A percentile compares a stretch with the other conserved stretches of the same genome.
These are phyloP conservation scores for Sporothrix brunneoviolacea DNA, from an alignment of 2,329 filamentous ascomycete species.

Conservation along the genomic window DNA sequence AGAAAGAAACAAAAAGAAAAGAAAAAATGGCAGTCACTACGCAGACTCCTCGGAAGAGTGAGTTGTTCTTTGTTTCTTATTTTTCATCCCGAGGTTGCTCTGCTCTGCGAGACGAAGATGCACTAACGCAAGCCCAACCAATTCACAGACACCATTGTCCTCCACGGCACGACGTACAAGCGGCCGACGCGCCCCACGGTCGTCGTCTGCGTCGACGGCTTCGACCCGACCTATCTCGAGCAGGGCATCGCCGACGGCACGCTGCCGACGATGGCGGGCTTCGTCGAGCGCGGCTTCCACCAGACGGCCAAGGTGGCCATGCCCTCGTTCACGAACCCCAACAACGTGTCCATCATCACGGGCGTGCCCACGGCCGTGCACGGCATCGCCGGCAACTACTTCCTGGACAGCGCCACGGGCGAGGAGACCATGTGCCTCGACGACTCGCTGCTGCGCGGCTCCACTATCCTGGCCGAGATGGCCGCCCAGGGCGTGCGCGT, in stretches of 20 bases:
- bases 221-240: conserved; percentile 35
- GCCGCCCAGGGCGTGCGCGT: conserved; percentile 32
- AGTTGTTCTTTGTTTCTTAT: too few species aligned
- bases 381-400: conserved; percentile 38
- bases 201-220: conserved; percentile 37
- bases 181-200: conserved; percentile 26
- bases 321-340: conserved; percentile 39
- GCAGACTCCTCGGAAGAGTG: too few species aligned
- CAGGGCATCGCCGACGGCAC: conserved; percentile 28
- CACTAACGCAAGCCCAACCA: too few species aligned
- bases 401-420: conserved; percentile 32
- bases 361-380: conserved; percentile 33
- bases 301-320: conserved; percentile 32
- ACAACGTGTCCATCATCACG: conserved; percentile 40
- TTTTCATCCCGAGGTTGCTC: too few species aligned
- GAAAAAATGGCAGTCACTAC: too few species aligned
- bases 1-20: too few species aligned
- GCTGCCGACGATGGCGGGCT: conserved; percentile 27
- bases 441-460: conserved; percentile 33
- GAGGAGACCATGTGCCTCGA: conserved; percentile 36
- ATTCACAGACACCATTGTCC: not conserved
- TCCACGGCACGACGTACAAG: conserved; percentile 1
- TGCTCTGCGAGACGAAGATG: too few species aligned
- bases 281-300: conserved; percentile 32
- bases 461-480: conserved; percentile 35